phyloP scores from a whole-genome alignment of 495 filamentous ascomycete genomes.

The Choiromyces venosus region DNA sequence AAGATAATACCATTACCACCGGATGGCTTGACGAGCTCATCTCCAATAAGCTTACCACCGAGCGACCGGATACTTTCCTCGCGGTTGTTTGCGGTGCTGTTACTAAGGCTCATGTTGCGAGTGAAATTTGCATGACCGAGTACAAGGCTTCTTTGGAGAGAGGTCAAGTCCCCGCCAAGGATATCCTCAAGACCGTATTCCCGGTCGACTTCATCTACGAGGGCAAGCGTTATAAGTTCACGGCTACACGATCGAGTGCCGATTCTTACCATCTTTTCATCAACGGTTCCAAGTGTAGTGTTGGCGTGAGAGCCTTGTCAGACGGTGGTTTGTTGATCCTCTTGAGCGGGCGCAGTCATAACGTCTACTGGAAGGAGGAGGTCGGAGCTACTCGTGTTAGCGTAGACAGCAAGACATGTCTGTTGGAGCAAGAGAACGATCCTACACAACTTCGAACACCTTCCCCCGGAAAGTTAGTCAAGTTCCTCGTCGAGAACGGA shows the following conservation, averaged over 20 bases:
- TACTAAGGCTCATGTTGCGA: slow-evolving; percentile 88
- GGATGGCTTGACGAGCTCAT: slow-evolving; percentile 99
- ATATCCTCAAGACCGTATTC: slow-evolving; percentile 96
- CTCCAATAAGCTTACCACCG: slow-evolving; percentile 91
- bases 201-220: slow-evolving; percentile 99
- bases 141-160: slow-evolving; percentile 88
- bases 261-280: slow-evolving; percentile 99
- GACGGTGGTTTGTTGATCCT: slow-evolving; percentile 94
- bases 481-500: slow-evolving; percentile 95
- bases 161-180: slow-evolving; percentile 92
- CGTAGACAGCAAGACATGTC: slow-evolving; percentile 94
- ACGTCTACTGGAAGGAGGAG: slow-evolving; percentile 99
- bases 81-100: slow-evolving; percentile 92
- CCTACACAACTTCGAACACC: slow-evolving; percentile 94
- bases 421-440: slow-evolving; percentile 98
- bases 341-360: slow-evolving; percentile 86
- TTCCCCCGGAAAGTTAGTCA: slow-evolving; percentile 95
- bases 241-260: slow-evolving; percentile 81
- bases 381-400: slow-evolving; percentile 90
- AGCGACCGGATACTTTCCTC: slow-evolving; percentile 85
- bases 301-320: slow-evolving; percentile 84
- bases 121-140: slow-evolving; percentile 77
- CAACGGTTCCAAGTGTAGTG: slow-evolving; percentile 93
- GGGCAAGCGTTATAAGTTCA: slow-evolving; percentile 93
- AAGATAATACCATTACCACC: slow-evolving; percentile 98